Conservation (phyloP, 202 grass and related monocot genomes). For the Schoenoplectus triqueter region DNA sequence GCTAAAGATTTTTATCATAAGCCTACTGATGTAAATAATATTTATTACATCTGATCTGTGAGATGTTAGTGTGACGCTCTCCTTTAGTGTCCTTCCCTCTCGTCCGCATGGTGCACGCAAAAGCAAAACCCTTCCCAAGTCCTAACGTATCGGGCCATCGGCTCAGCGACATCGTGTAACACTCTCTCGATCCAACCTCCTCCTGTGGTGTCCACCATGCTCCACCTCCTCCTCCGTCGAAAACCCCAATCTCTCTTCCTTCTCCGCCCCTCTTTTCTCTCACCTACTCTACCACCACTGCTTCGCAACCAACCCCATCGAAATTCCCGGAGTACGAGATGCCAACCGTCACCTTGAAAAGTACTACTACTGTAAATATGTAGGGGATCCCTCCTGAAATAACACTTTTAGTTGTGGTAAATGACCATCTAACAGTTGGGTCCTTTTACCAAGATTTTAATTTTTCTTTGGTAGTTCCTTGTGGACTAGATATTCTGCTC, state of each 20-base stretch:
- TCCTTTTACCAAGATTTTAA: background rate
- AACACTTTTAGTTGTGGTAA: background rate
- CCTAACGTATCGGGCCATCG: no score
- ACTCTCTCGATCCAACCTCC: no score
- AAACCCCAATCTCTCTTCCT: background rate
- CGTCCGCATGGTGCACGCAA: no score
- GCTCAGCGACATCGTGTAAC: no score
- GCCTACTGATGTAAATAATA: no score
- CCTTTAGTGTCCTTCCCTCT: no score
- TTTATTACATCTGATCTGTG: no score
- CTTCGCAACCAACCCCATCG: conserved; percentile 36
- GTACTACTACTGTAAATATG: background rate
- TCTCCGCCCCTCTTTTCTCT: background rate
- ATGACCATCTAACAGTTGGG: conserved; percentile 3
- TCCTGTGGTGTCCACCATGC: conserved; percentile 17
- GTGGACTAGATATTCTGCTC: background rate
- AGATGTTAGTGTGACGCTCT: no score
- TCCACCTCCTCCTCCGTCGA: conserved; percentile 32
- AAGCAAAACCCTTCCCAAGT: no score
- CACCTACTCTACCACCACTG: conserved; percentile 27
- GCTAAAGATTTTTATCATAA: no score
- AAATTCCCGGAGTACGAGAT: conserved; percentile 84
- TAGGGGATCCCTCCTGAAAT: background rate
- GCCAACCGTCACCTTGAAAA: conserved; percentile 67
- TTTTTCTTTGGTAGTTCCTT: background rate